Base-by-base conservation (phyloP, 306 rosid genomes). In the Macrotyloma uniflorum region DNA sequence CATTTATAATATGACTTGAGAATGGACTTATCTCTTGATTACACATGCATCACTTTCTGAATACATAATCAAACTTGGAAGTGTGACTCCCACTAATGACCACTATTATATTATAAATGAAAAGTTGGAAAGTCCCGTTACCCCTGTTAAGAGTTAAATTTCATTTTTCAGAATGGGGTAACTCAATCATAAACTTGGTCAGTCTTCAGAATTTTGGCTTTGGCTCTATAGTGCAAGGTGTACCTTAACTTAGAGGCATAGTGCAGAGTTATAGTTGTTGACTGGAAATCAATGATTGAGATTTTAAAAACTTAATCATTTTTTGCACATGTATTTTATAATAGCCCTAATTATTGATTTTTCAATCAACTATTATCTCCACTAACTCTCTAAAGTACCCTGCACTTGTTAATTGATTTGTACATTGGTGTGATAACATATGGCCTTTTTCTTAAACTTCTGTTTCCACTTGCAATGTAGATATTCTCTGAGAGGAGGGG, bases 401-500 rank as follows among this genome's bases (percentile, higher is more conserved):
- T 0, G 3, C 46, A n/a, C 24, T 63, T 72, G 53, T 51, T 63
- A 19, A 47, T 54, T 55, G 42, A 14, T 35, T 61, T 77, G 10
- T 49, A 23, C 14, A 71, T 65, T 69, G 66, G 68, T 70, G 16
- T 36, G 24, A 4, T 55, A 55, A 22, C 6, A 23, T 28, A 36
- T 36, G 13, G 20, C 36, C 58, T 24, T 57, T 38, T 26, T 64
- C 70, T 68, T 28, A 13, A 40, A 40, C 61, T 19, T 51, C n/a
- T 65, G 26, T 64, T 72, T 22, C 69, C 71, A 23, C 47, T 47
- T 76, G n/a, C 64, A 36, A 63, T 79, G 82, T 80, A 92, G 96
- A 90, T 92, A 84, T 92, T 92, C 72, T 92, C 91, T n/a, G 89
- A 90, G 84, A 88, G 89, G 79, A 88, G 96, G 87, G 97, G 96